Base-by-base conservation (phyloP, 2,329 filamentous ascomycete species). In the Cercospora sp. region DNA sequence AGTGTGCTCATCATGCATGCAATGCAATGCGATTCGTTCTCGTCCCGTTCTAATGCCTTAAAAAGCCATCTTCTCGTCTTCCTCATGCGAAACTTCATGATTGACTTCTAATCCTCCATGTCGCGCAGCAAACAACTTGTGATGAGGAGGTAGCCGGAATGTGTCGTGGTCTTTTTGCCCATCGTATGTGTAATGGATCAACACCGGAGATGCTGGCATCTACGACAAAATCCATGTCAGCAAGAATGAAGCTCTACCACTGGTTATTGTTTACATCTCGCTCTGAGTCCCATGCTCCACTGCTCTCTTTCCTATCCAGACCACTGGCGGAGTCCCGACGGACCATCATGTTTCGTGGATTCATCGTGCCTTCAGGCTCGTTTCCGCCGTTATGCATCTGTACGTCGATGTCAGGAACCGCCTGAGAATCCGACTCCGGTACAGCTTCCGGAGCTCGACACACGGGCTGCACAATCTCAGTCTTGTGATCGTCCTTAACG, bases 401-500 rank as follows among this genome's bases (percentile, higher is more conserved):
- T 8, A 64, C 23, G 20, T 64, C 62, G 8, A 30, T 31, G 4
- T 48, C 40, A 23, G 42, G 26, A 16, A 48, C 42, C 9, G 18
- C 23, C 42, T 63, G 60, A 63, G 63, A n/a, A 7, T 67, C 62
- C 9, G 66, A n/a, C 0, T 60, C 42, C 6, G 66, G 64, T 5
- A 45, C 33, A 23, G 66, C 12, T 51, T 77, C 75, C 3, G 75
- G 77, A 9, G 68, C 67, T 10, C 78, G 75, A 64, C 78, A 78
- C 3, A 80, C 71, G 5, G 78, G 75, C 65, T 89, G 81, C 3
- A 88, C 86, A 20, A 88, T 77, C 13, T 86, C 79, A 55, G 88
- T 83, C 74, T 89, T 89, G 73, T 87, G 81, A 36, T 87, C 82
- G 63, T 91, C 90, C 53, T 87, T 85, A n/a, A 96, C 89, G 74